Conservation (phyloP, 2,329 filamentous ascomycete species). For the Apiospora koreana region DNA sequence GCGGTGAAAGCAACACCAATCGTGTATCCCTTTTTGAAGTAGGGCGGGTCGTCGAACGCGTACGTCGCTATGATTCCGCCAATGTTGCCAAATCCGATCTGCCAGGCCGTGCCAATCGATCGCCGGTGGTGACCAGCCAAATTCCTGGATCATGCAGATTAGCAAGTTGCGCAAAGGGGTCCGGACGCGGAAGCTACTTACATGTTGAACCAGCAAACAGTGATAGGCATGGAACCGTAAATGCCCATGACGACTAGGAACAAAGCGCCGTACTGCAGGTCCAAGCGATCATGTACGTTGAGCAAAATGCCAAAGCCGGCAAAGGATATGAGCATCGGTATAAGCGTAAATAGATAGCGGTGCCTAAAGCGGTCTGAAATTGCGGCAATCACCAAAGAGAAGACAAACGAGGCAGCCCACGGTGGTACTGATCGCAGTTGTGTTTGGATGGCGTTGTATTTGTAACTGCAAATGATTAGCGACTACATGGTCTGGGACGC, state of each 20-base stretch:
- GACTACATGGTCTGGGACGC: background rate
- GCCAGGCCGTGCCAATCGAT: conserved; percentile 71
- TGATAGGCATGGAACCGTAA: conserved; percentile 88
- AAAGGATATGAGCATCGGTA: conserved; percentile 69
- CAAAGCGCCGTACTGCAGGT: conserved; percentile 74
- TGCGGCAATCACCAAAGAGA: conserved; percentile 74
- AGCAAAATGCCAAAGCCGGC: conserved; percentile 76
- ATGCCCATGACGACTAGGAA: conserved; percentile 80
- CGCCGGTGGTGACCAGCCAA: conserved; percentile 66
- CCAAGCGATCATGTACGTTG: conserved; percentile 65
- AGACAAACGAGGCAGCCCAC: conserved; percentile 71
- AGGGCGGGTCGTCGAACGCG: conserved; percentile 70
- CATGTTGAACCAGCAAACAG: conserved; percentile 83
- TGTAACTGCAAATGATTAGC: conserved; percentile 33
- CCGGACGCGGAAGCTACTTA: conserved; percentile 53
- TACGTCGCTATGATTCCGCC: conserved; percentile 79
- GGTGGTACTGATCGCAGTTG: conserved; percentile 61
- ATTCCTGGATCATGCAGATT: background rate
- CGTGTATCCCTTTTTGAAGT: conserved; percentile 71
- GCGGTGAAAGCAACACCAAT: conserved; percentile 76
- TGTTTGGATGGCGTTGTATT: conserved; percentile 59
- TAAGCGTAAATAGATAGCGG: conserved; percentile 72
- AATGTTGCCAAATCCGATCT: conserved; percentile 77
- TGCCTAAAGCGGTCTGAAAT: conserved; percentile 72
- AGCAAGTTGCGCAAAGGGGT: background rate